Conservation (phyloP, 75 land plant genomes). For the Cupressus sempervirens region DNA sequence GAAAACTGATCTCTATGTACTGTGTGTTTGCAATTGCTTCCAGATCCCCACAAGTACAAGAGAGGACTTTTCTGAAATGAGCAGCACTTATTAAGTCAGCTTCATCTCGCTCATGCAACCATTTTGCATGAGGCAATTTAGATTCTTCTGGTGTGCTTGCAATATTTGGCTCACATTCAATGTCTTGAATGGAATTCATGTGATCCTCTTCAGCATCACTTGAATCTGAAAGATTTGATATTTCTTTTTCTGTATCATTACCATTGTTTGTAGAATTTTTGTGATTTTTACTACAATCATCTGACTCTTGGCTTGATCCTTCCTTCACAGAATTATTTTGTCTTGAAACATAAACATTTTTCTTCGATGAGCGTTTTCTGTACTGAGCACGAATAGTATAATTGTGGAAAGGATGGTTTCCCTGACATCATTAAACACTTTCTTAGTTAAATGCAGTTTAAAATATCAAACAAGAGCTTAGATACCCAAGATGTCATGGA, state of each 20-base stretch:
- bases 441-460: background rate
- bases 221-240: background rate
- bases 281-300: conserved; percentile 1
- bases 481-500: conserved; percentile 3
- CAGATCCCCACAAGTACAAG: conserved; percentile 73
- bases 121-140: conserved; percentile 37
- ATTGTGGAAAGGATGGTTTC: conserved; percentile 92
- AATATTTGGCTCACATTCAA: conserved; percentile 19
- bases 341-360: conserved; percentile 5
- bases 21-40: conserved; percentile 38
- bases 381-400: conserved; percentile 85
- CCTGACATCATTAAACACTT: conserved; percentile 36
- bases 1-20: conserved; percentile 61
- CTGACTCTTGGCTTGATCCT: conserved; percentile 2
- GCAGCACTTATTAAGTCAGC: conserved; percentile 61
- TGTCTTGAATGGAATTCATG: conserved; percentile 1
- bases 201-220: conserved; percentile 19
- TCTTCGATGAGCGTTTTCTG: conserved; percentile 33
- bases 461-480: conserved; percentile 7
- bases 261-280: background rate
- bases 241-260: background rate
- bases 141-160: background rate
- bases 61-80: conserved; percentile 75
- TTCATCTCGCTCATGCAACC: conserved; percentile 83
- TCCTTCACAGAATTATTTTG: conserved; percentile 14